Base-by-base conservation (phyloP, 2,329 filamentous ascomycete genomes). In the Fusarium armeniacum region DNA sequence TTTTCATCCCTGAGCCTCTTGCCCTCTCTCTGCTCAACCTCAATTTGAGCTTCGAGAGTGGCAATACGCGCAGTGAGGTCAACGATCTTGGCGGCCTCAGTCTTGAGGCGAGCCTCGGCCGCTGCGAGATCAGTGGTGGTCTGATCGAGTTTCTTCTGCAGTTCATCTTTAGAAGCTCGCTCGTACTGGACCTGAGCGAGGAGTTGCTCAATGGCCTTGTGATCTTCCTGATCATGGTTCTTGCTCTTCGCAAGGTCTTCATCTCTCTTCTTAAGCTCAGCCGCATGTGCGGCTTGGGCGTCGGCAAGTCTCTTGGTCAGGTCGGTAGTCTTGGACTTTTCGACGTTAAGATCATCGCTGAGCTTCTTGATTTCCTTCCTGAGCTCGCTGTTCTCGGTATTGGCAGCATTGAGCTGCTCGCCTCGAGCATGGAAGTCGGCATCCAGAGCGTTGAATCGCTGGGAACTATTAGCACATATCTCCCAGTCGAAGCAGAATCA, bases 401-500 rank as follows among this genome's bases (percentile, higher is more conserved):
- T 57, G 2, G 18, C 13, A 1, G 16, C 22, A 9, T 46, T 28
- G 2, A 59, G 9, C 9, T n/a, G 20, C 5, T 57, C 7, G 5
- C 40, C 41, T 7, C 8, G 57, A 13, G 24, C 11, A 3, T 59
- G 57, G 18, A 33, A 59, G 5, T 59, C 6, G 0, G 11, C 3
- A 20, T 59, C 57, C 12, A 59, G 16, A 15, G 35, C 32, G 6
- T n/a, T 46, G 4, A 57, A 59, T 7, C 51, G 51, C 57, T 59
- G 3, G 1, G 2, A 0, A 18, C 5, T 5, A 0, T 57, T 12
- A 57, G 57, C 16, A 6, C 33, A 7, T 1, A 22, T 24, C 10
- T 12, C 24, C 2, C 2, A 12, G 0, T 2, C 0, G 15, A 30
- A 9, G 9, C 24, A 7, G 4, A 11, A 3, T 12, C 0, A 30